Evolutionary conservation across 208 protist species (phyloP).

Genomic region (Leishmania amazonensis): DNA sequence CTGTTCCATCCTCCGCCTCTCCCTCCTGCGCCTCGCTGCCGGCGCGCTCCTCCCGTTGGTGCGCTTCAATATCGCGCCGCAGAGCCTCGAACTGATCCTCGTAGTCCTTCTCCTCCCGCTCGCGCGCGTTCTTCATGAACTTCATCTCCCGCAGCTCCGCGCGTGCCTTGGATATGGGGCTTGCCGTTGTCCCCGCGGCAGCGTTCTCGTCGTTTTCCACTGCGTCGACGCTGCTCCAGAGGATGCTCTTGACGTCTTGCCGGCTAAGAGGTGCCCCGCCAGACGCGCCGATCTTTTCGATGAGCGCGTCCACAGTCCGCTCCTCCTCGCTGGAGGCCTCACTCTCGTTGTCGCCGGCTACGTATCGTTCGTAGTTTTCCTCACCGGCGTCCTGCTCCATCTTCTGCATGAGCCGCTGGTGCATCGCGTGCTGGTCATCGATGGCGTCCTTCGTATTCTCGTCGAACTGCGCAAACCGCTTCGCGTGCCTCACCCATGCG

Average conservation of each 20-base stretch:
- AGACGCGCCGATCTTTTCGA: conserved; percentile 35
- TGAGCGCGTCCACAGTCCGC: conserved; percentile 79
- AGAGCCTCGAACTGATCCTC: conserved; percentile 55
- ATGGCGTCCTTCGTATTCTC: conserved; percentile 85
- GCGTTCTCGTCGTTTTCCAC: conserved; percentile 12
- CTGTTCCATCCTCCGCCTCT: not conserved
- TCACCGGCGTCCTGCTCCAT: conserved; percentile 89
- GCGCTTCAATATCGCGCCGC: conserved; percentile 51
- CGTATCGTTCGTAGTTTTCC: conserved; percentile 63
- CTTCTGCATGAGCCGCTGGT: conserved; percentile 90
- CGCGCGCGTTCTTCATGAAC: conserved; percentile 86
- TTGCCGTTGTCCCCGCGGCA: conserved; percentile 15
- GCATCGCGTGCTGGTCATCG: conserved; percentile 81
- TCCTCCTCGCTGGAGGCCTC: conserved; percentile 78
- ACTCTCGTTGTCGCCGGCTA: conserved; percentile 42
- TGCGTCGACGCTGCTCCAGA: conserved; percentile 46
- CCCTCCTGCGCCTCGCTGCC: not conserved
- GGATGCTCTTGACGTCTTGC: conserved; percentile 39
- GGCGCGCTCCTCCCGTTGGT: conserved; percentile 33
- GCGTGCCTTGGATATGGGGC: conserved; percentile 66
- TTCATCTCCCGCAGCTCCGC: conserved; percentile 75
- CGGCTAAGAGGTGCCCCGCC: conserved; percentile 15
- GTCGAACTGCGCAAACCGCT: conserved; percentile 84
- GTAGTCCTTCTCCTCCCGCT: conserved; percentile 67
- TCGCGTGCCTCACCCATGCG: conserved; percentile 90